Evolutionary conservation across 2,329 filamentous ascomycete genomes (phyloP), one percentile per base, ranked within the genome.

Genomic region (Orbilia brochopaga): DNA sequence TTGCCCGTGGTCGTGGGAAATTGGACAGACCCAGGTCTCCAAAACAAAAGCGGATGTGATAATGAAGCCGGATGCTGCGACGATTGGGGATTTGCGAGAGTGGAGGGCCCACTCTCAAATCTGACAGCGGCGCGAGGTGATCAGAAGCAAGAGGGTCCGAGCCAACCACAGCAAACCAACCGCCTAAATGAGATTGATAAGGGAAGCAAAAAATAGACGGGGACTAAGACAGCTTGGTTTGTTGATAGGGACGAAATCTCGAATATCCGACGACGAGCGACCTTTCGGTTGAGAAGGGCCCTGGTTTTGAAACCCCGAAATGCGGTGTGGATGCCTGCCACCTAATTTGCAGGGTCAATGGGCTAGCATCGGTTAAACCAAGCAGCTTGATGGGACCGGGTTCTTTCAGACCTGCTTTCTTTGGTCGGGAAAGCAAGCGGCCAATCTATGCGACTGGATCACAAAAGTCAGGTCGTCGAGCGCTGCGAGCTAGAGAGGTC

Each of bases 111-210:
- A 55, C 55, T 65, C 60, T 65, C 67, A 65, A 72, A 72, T 72
- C 60, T 72, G 67, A 72, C 60, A 72, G 67, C 67, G 65, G 67
- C 67, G 67, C 54, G 60, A 65, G 60, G 60, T 60, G 59, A 69
- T 63, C 59, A 62, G 59, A 59, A 53, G 65, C 55, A 50, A 50
- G 10, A 53, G 46, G 46, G 67, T 72, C 67, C 60, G 51, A 65
- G 60, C 67, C 67, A 61, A 55, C 67, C 67, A 72, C 60, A 60
- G 44, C 44, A 48, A 48, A 17, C n/a, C n/a, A n/a, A n/a, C n/a
- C 21, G 44, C 44, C 44, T 48, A 48, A 48, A 48, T 48, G 15
- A 19, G 60, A 57, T 55, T 60, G 67, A 72, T 72, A 72, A 72
- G 55, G 44, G 58, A 37, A 32, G 35, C 58, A 58, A 61, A 44